Base-by-base conservation (phyloP, 106 monocot species). In the Gastrodia elata region DNA sequence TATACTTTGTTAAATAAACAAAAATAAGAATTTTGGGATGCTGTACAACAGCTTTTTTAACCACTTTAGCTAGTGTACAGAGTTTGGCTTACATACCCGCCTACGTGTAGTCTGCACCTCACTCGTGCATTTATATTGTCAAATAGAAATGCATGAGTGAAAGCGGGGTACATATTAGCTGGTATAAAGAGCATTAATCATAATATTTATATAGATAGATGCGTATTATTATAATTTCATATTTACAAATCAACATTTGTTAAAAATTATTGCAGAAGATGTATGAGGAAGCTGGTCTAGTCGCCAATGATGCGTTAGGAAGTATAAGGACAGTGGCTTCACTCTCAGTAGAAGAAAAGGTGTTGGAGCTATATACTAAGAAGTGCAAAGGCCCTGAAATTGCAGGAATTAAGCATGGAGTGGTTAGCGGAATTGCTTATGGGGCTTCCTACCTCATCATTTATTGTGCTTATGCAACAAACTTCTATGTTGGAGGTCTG, bases 311-410 rank as follows among this genome's bases (percentile, higher is more conserved):
- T 49, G 82, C 85, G 24, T 68, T 86, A 32, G 42, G 85, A 14
- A 75, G 82, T 22, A 86, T 86, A 38, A 68, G 79, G 38, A 86
- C 85, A 15, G 85, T 86, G n/a, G 82, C 82, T 41, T 82, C 85
- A 20, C 82, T 86, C 39, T 82, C 75, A 25, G 72, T 76, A 3
- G 85, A 86, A 56, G 34, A 82, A 26, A 82, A 57, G 64, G 73
- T 86, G 32, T 76, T 76, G 68, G 70, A 82, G 7, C 57, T 68
- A 2, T 82, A 82, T 58, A 16, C 69, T 5, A 48, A 32, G n/a
- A 81, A 76, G 64, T 86, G 83, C 33, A 37, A 71, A 64, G 68
- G 9, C 1, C 83, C 80, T 6, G 38, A 74, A 37, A 83, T 70
- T 37, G 28, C 73, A 26, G 80, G 87, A 24, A 59, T 83, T 24